Percentiles rank a stretch among this genome's conserved stretches.
These are phyloP conservation scores for Fusarium veterinarium DNA, from an alignment of 2,329 filamentous ascomycete genomes.

Conservation along the genomic window DNA sequence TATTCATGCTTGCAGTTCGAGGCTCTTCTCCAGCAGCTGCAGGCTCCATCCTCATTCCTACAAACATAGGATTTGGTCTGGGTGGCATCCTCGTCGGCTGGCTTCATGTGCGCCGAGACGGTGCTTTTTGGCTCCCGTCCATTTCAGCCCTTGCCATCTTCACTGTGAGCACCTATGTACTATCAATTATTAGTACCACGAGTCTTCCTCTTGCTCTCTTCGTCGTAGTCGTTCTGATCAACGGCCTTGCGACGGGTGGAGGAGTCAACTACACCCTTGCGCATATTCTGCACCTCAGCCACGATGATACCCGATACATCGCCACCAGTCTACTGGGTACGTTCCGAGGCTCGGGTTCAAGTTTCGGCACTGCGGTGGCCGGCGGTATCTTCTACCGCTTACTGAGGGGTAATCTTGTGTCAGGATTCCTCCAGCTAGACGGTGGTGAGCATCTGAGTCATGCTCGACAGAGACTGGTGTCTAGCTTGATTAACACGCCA, in stretches of 20 bases:
- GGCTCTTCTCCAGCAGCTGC: slow-evolving; percentile 76
- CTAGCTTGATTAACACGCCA: slow-evolving; percentile 62
- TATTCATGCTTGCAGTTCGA: slow-evolving; percentile 81
- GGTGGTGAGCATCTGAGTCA: slow-evolving; percentile 48
- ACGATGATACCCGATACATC: slow-evolving; percentile 75
- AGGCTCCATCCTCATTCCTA: slow-evolving; percentile 82
- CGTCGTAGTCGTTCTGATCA: slow-evolving; percentile 71
- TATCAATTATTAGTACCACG: slow-evolving; percentile 67
- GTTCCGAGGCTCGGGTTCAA: slow-evolving; percentile 84
- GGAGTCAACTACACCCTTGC: slow-evolving; percentile 84
- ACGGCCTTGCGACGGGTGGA: slow-evolving; percentile 79
- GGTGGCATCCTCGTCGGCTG: slow-evolving; percentile 80
- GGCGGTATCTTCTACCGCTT: slow-evolving; percentile 79
- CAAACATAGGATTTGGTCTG: slow-evolving; percentile 80
- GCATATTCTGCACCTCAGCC: slow-evolving; percentile 79
- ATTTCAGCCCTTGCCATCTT: slow-evolving; percentile 72
- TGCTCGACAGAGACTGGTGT: slow-evolving; percentile 55
- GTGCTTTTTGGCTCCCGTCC: slow-evolving; percentile 77
- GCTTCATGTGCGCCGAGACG: slow-evolving; percentile 78
- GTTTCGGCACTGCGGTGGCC: slow-evolving; percentile 82
- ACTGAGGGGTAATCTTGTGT: slow-evolving; percentile 65
- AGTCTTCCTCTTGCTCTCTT: slow-evolving; percentile 64
- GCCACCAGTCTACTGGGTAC: slow-evolving; percentile 81
- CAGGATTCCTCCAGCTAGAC: slow-evolving; percentile 65
- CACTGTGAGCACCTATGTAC: slow-evolving; percentile 65